Conservation (phyloP, 352 stramenopile genomes). For the Phytophthora melonis region DNA sequence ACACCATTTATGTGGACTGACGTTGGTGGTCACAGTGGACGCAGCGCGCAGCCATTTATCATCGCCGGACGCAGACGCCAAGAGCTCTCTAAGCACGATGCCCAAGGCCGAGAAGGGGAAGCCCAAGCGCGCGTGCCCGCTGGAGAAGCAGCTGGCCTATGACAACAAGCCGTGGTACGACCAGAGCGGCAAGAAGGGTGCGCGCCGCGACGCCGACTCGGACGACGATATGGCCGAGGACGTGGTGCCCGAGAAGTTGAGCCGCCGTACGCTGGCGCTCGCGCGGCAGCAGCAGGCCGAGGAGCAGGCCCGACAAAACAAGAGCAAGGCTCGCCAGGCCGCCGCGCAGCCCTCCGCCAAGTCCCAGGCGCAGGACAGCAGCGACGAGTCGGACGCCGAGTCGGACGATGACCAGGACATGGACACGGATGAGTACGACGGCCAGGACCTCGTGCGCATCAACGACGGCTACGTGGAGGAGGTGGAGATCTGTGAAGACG, state of each 20-base stretch:
- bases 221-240: constrained; percentile 72
- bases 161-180: constrained; percentile 91
- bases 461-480: constrained; percentile 94
- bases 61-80: constrained; percentile 1
- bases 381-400: constrained; percentile 66
- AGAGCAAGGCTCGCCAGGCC: constrained; percentile 36
- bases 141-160: constrained; percentile 89
- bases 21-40: constrained; percentile 39
- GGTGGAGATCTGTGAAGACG: constrained; percentile 88
- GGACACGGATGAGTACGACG: constrained; percentile 89
- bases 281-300: constrained; percentile 84
- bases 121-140: constrained; percentile 84
- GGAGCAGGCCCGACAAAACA: constrained; percentile 65
- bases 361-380: constrained; percentile 38
- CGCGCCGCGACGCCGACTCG: constrained; percentile 53
- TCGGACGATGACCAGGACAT: constrained; percentile 84
- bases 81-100: constrained; percentile 45
- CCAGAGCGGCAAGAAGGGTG: constrained; percentile 37
- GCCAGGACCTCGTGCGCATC: constrained; percentile 89
- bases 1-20: constrained; percentile 3
- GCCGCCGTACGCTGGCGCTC: constrained; percentile 80
- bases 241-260: constrained; percentile 85
- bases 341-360: constrained; percentile 14
- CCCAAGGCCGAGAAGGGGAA: constrained; percentile 80
- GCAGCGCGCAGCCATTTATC: constrained; percentile 42